Percentiles rank a stretch among this genome's conserved stretches.
phyloP scores from a whole-genome alignment of 1,284 basidiomycete species.

The Heterobasidion irregulare region DNA sequence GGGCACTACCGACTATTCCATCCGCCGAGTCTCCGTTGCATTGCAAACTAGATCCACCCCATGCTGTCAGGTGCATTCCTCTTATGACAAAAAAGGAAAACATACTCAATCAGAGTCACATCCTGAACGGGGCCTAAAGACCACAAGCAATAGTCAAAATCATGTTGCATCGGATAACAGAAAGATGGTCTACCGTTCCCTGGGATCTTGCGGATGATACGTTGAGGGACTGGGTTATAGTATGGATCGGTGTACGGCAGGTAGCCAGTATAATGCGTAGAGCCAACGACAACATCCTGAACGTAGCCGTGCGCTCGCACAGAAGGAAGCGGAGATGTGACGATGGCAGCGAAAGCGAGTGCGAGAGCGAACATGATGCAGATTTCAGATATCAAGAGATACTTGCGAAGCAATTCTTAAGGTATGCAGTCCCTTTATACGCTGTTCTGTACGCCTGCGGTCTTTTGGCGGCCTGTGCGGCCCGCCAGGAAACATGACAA shows the following conservation, averaged over 20 bases:
- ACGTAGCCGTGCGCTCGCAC: constrained; percentile 26
- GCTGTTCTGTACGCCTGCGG: neutral
- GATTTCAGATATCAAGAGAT: neutral
- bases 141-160: constrained; percentile 18
- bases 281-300: constrained; percentile 22
- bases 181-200: constrained; percentile 27
- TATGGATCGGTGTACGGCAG: constrained; percentile 30
- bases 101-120: constrained; percentile 19
- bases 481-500: neutral
- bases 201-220: constrained; percentile 39
- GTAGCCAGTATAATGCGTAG: constrained; percentile 24
- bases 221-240: constrained; percentile 27
- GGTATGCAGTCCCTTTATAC: neutral
- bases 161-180: constrained; percentile 6
- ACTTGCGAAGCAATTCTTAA: neutral
- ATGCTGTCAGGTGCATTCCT: constrained; percentile 5
- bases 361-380: neutral
- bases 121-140: constrained; percentile 17
- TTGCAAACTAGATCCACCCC: constrained; percentile 23
- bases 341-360: neutral
- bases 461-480: neutral
- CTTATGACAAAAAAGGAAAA: neutral
- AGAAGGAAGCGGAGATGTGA: neutral
- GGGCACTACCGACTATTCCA: constrained; percentile 27
- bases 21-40: constrained; percentile 34